Evolutionary conservation across 1,139 yeast species (phyloP).

Genomic region (Lodderomyces metapsilosis): DNA sequence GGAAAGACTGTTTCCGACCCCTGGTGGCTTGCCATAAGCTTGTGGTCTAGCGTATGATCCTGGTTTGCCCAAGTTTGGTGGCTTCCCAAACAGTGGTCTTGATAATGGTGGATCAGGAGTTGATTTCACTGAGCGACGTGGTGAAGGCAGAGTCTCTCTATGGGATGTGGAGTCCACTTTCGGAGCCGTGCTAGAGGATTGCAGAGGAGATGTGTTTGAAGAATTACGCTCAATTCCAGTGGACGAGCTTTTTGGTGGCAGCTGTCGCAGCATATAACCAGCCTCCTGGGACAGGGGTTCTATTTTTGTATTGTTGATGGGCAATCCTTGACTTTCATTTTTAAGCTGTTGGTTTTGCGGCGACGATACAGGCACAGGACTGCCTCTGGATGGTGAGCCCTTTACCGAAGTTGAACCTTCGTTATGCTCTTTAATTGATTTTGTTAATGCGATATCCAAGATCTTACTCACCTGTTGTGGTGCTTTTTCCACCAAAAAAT

Average conservation of each 20-base stretch:
- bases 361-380: slow-evolving; percentile 23
- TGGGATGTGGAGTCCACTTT: not conserved
- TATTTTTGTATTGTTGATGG: too few relatives aligned
- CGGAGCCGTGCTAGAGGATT: too few relatives aligned
- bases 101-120: slow-evolving; percentile 14
- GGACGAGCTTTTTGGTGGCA: too few relatives aligned
- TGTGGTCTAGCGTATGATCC: slow-evolving; percentile 20
- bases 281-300: too few relatives aligned
- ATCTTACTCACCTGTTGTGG: slow-evolving; percentile 85
- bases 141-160: slow-evolving; percentile 7
- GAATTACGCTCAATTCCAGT: too few relatives aligned
- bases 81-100: slow-evolving; percentile 16
- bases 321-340: not conserved
- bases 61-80: slow-evolving; percentile 18
- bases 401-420: slow-evolving; percentile 13
- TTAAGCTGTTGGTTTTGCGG: slow-evolving; percentile 6
- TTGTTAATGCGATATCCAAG: slow-evolving; percentile 78
- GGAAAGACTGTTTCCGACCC: slow-evolving; percentile 17
- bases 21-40: slow-evolving; percentile 23
- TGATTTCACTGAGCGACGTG: slow-evolving; percentile 10
- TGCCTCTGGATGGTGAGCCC: slow-evolving; percentile 24
- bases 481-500: slow-evolving; percentile 79
- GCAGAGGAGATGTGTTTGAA: too few relatives aligned
- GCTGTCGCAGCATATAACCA: not conserved
- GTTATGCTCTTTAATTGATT: slow-evolving; percentile 64